A percentile compares a stretch with the other conserved stretches of the same genome.
Evolutionary conservation across 176 grass and related monocot genomes (phyloP).

Genomic region (Triticum turgidum): DNA sequence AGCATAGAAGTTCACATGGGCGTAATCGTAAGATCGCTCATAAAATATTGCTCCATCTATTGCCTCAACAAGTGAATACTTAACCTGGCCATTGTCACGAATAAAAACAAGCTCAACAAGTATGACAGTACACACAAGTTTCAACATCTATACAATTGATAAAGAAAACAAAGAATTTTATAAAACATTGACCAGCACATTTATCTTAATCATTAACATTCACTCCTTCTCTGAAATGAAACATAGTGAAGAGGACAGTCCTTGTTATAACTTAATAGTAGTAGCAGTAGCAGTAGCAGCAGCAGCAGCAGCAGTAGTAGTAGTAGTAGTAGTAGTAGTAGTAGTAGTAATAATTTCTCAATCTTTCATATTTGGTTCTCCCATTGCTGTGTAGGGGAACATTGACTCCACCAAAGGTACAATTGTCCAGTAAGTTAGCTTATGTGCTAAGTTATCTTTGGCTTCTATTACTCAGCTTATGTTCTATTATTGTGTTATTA

Average conservation of each 20-base stretch:
- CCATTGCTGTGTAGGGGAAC: neutral
- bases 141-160: neutral
- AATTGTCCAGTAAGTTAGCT: neutral
- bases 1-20: constrained; percentile 9
- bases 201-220: neutral
- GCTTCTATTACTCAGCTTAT: neutral
- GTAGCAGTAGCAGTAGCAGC: no score
- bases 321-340: no score
- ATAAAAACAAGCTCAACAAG: neutral
- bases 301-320: no score
- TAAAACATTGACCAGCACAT: no score
- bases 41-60: neutral
- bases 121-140: neutral
- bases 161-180: neutral
- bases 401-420: neutral
- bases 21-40: neutral
- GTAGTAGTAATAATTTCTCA: neutral
- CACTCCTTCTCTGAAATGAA: neutral
- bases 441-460: neutral
- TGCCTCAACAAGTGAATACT: neutral
- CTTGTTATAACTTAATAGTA: neutral
- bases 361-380: neutral
- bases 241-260: neutral
- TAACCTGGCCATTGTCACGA: neutral
- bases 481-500: neutral